Percentiles rank a stretch among this genome's conserved stretches.
Evolutionary conservation across 768 basidiomycete genomes (phyloP).

Genomic region (Plicaturopsis crispa): DNA sequence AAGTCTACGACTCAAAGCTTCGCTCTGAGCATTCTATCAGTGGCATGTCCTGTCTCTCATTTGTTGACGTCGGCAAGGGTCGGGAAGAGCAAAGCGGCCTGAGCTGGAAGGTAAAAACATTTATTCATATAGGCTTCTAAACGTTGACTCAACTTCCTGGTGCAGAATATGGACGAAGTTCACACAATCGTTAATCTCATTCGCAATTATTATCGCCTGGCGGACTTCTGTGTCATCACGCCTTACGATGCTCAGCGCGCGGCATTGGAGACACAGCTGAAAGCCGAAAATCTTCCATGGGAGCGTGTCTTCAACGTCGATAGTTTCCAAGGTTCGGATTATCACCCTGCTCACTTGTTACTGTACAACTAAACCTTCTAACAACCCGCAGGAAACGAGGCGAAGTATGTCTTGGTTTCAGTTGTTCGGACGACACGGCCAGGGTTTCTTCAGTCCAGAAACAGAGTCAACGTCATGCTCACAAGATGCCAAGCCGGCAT

Average conservation of each 20-base stretch:
- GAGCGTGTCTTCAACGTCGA: slow-evolving; percentile 45
- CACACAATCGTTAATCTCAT: slow-evolving; percentile 33
- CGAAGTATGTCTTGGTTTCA: slow-evolving; percentile 40
- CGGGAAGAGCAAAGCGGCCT: slow-evolving; percentile 6
- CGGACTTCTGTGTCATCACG: slow-evolving; percentile 40
- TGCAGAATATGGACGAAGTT: slow-evolving; percentile 35
- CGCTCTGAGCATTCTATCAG: slow-evolving; percentile 27
- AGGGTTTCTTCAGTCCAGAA: slow-evolving; percentile 37
- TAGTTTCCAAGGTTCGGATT: slow-evolving; percentile 40
- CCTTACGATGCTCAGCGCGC: slow-evolving; percentile 49
- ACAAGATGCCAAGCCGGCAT: slow-evolving; percentile 40
- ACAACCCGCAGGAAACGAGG: slow-evolving; percentile 37
- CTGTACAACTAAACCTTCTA: neutral
- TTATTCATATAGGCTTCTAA: too few species aligned
- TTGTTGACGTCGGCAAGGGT: slow-evolving; percentile 30
- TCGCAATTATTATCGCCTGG: slow-evolving; percentile 27
- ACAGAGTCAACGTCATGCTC: slow-evolving; percentile 48
- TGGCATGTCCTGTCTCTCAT: slow-evolving; percentile 28
- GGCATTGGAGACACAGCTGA: slow-evolving; percentile 28
- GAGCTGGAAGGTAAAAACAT: slow-evolving; percentile 42
- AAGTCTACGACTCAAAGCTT: slow-evolving; percentile 33
- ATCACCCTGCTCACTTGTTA: neutral
- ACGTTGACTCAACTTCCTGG: too few species aligned
- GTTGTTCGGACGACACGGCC: slow-evolving; percentile 35
- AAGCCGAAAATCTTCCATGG: slow-evolving; percentile 26